Percentiles rank a stretch among this genome's conserved stretches.
Evolutionary conservation across 768 basidiomycete genomes (phyloP).

Genomic region (Coprinopsis strossmayeri): DNA sequence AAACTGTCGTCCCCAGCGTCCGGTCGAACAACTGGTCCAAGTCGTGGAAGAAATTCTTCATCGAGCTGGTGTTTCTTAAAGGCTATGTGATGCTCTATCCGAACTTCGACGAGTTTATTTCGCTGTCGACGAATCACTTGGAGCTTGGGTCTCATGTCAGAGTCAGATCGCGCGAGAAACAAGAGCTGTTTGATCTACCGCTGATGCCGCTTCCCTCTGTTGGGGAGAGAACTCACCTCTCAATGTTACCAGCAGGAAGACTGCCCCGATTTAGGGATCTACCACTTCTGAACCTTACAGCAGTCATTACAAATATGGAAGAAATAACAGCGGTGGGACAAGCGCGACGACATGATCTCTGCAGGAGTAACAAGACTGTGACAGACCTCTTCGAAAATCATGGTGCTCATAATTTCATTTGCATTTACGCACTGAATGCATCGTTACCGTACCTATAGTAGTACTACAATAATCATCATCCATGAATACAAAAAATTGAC

Average conservation of each 20-base stretch:
- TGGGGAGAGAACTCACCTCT: conserved; percentile 24
- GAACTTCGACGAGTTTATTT: conserved; percentile 64
- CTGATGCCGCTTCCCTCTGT: conserved; percentile 45
- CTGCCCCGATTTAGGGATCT: conserved; percentile 49
- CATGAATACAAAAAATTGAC: conserved; percentile 1
- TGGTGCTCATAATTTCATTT: conserved; percentile 7
- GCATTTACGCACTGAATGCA: conserved; percentile 1
- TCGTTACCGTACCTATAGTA: not conserved
- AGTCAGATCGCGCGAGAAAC: conserved; percentile 50
- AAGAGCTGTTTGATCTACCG: conserved; percentile 60
- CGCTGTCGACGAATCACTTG: conserved; percentile 86
- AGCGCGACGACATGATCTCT: conserved; percentile 25
- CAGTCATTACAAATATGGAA: conserved; percentile 33
- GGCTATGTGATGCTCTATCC: conserved; percentile 90
- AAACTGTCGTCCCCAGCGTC: conserved; percentile 59
- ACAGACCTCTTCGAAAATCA: too few species aligned
- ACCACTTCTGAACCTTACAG: conserved; percentile 68
- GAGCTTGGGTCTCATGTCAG: conserved; percentile 81
- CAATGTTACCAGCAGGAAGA: conserved; percentile 50
- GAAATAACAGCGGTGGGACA: conserved; percentile 26
- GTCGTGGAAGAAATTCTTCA: conserved; percentile 89
- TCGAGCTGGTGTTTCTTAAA: conserved; percentile 74
- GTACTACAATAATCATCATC: conserved; percentile 8
- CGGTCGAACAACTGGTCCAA: conserved; percentile 77
- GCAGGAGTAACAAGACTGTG: too few species aligned